These are phyloP conservation scores for Salix brachista DNA, from an alignment of 345 rosid genomes.

Conservation along the genomic window DNA sequence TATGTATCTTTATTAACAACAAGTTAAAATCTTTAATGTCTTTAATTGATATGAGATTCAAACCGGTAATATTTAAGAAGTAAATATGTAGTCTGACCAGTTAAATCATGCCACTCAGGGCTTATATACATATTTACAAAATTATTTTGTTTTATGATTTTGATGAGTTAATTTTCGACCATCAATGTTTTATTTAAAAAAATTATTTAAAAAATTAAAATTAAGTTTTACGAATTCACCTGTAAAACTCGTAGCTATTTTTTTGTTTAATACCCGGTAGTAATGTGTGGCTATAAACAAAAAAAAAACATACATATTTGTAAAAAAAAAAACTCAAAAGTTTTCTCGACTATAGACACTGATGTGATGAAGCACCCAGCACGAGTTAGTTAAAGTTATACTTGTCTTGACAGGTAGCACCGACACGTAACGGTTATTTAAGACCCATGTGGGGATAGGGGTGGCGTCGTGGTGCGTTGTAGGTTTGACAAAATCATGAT, in stretches of 20 bases:
- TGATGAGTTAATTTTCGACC: no score
- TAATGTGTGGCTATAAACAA: neutral
- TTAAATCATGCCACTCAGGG: no score
- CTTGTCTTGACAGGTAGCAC: neutral
- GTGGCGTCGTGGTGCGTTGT: slow-evolving; percentile 1
- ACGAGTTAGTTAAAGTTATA: neutral
- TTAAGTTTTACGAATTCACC: no score
- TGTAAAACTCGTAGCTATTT: no score
- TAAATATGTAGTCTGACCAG: rapidly evolving
- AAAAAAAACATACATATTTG: neutral
- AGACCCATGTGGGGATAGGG: neutral
- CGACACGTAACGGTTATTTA: neutral
- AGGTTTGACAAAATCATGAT: slow-evolving; percentile 2
- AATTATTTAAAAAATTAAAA: no score
- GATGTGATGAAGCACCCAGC: neutral
- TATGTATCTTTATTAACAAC: no score
- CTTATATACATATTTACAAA: no score
- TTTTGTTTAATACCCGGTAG: neutral
- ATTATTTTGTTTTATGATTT: no score
- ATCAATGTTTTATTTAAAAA: no score
- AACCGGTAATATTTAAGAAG: rapidly evolving
- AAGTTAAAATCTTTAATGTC: no score
- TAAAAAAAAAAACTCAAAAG: neutral
- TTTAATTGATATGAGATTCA: no score
- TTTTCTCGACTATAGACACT: neutral